These are phyloP conservation scores for Lasiosphaeria miniovina DNA, from an alignment of 495 filamentous ascomycete genomes.

Conservation along the genomic window DNA sequence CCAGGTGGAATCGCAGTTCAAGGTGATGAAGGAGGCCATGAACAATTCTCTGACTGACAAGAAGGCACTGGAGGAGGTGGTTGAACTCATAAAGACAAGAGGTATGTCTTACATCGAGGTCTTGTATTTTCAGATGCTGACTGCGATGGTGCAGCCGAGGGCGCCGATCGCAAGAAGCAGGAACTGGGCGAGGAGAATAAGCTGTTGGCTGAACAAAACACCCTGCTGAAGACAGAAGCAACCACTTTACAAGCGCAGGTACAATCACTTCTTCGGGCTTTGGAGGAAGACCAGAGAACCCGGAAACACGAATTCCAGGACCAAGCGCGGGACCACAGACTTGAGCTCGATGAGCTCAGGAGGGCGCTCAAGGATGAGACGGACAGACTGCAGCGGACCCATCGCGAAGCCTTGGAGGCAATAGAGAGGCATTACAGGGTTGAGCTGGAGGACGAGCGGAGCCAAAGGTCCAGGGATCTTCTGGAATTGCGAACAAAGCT, in stretches of 20 bases:
- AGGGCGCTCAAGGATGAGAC: constrained; percentile 35
- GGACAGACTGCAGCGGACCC: constrained; percentile 26
- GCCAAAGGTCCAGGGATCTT: constrained; percentile 58
- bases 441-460: constrained; percentile 60
- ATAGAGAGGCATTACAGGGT: constrained; percentile 31
- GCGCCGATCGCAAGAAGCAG: constrained; percentile 60
- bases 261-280: constrained; percentile 24
- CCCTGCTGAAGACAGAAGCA: constrained; percentile 55
- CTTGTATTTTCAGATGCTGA: not conserved
- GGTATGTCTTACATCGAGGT: constrained; percentile 49
- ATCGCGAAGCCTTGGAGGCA: constrained; percentile 47
- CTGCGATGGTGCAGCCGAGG: constrained; percentile 48
- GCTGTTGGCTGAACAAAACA: constrained; percentile 51
- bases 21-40: constrained; percentile 59
- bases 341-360: constrained; percentile 37
- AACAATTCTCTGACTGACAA: constrained; percentile 58
- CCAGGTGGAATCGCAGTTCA: constrained; percentile 61
- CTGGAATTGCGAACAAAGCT: constrained; percentile 60
- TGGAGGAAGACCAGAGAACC: constrained; percentile 31
- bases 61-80: constrained; percentile 62
- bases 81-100: constrained; percentile 67
- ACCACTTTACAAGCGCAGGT: constrained; percentile 50
- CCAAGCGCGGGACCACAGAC: constrained; percentile 29
- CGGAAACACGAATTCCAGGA: constrained; percentile 43
- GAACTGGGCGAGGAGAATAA: constrained; percentile 56